These are phyloP conservation scores for Eucalyptus tenuipes DNA, from an alignment of 345 rosid species.

Conservation along the genomic window DNA sequence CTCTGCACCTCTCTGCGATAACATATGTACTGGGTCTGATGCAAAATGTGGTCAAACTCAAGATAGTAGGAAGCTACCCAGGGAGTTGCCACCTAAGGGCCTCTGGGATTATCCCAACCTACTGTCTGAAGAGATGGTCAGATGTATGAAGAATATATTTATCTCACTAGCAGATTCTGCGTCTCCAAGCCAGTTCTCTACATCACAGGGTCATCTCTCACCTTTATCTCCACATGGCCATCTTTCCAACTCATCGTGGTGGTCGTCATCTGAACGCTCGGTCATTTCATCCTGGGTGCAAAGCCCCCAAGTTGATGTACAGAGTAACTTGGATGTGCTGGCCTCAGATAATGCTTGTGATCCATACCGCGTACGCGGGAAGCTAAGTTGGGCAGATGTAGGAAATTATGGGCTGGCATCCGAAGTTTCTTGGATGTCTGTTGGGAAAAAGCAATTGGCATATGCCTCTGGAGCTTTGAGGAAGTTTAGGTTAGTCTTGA, in stretches of 20 bases:
- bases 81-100: constrained; percentile 41
- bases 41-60: constrained; percentile 5
- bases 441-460: constrained; percentile 84
- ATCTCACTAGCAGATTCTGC: constrained; percentile 75
- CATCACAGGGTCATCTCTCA: constrained; percentile 45
- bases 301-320: constrained; percentile 60
- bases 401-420: constrained; percentile 60
- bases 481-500: constrained; percentile 54
- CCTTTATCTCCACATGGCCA: constrained; percentile 73
- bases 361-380: constrained; percentile 77
- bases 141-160: constrained; percentile 90
- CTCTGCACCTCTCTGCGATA: constrained; percentile 7
- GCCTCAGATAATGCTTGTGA: constrained; percentile 54
- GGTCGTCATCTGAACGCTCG: constrained; percentile 69
- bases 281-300: constrained; percentile 64
- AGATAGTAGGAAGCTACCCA: constrained; percentile 29
- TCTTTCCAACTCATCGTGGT: constrained; percentile 75
- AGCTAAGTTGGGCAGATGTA: constrained; percentile 72
- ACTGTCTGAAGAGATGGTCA: constrained; percentile 79
- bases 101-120: constrained; percentile 77
- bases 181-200: constrained; percentile 36
- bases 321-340: constrained; percentile 30
- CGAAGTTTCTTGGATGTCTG: constrained; percentile 97
- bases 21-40: constrained; percentile 9
- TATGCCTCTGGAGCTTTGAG: constrained; percentile 91